Evolutionary conservation across 2,329 filamentous ascomycete species (phyloP), one percentile per base, ranked within the genome.

Genomic region (Hymenoscyphus albidus): DNA sequence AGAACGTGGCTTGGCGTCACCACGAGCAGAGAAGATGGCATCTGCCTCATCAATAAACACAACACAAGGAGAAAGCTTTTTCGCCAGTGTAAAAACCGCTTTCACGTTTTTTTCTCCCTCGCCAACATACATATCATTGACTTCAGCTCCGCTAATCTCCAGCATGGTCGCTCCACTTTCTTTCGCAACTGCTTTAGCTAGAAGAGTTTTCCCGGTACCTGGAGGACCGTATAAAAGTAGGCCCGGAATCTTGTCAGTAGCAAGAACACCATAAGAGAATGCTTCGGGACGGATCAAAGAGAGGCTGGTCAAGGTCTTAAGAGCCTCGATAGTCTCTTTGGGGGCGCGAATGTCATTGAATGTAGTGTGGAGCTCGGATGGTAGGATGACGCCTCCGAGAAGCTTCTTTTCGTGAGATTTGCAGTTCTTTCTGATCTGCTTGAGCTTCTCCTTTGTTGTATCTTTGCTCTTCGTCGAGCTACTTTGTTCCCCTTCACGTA

Each of bases 21-120:
- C 84, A 62, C 95, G 87, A 16, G 90, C 88, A 32, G 91, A 91
- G 63, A 99, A 90, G 58, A 99, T 88, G 7, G 94, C 91, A 76
- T 99, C 95, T 27, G 93, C 95, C 78, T 99, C 95, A 74, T 99
- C 95, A 67, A 99, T 92, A 79, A 99, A 98, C 60, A 99, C 91
- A 16, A 99, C 89, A 73, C 93, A 93, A 0, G 95, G 95, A 1
- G 90, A 89, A 7, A 97, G 84, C 77, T 97, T 97, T 78, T 92
- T 92, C 3, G 95, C 95, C 0, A 98, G 82, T 0, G 87, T 90
- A 78, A 99, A 99, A 51, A 98, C 88, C 0, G 94, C 94, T 61
- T 90, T 89, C 62, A 98, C 91, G 74, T 96, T 96, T 82, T 98
- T 98, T 79, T 99, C 95, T 65, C 91, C 91, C 76, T 98, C 93